Evolutionary conservation across 1,139 yeast genomes (phyloP), one percentile per base, ranked within the genome.

Genomic region (Taiozyma sp.): DNA sequence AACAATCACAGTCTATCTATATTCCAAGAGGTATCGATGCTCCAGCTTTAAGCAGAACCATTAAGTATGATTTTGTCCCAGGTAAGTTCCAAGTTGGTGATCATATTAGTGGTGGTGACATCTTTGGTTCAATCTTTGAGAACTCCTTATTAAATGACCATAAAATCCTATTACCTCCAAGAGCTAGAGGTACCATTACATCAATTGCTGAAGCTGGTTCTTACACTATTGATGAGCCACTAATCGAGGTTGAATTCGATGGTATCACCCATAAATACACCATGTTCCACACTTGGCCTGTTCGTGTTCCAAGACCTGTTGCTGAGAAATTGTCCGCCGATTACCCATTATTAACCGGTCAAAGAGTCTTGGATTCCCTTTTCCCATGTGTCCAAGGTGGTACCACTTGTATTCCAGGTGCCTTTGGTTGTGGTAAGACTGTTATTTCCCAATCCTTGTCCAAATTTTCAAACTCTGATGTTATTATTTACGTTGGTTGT

Each of bases 381-480:
- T 95, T 93, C 81, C 99, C 99, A 49, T 89, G 96, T 82, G 99
- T 95, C 63, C 99, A 95, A 78, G 99, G 99, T 76, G 99, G 99
- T 78, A 93, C 99, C 48, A 93, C 99, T 44, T 95, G 99, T 85
- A 93, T 93, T 70, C 99, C 99, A 47, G 99, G 99, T 73, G 99
- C 99, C 57, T 93, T 93, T 66, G 99, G 99, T 57, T 93, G 98
- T 76, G 99, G 99, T 73, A 93, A 93, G 73, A 93, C 99, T 13
- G 99, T 93, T 65, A 93, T 93, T 70, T 93, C 99, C 36, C 99
- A 93, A 76, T 90, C 98, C 1, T 79, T 93, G 67, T 93, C 99
- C 58, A 93, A 93, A 73, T 93, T 84, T 74, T 93, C 99, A 56
- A 93, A 93, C 80, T 93, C 98, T 27, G 98, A 93, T 70, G 88